phyloP scores from a whole-genome alignment of 176 grass and related monocot genomes.

The Paspalum vaginatum region DNA sequence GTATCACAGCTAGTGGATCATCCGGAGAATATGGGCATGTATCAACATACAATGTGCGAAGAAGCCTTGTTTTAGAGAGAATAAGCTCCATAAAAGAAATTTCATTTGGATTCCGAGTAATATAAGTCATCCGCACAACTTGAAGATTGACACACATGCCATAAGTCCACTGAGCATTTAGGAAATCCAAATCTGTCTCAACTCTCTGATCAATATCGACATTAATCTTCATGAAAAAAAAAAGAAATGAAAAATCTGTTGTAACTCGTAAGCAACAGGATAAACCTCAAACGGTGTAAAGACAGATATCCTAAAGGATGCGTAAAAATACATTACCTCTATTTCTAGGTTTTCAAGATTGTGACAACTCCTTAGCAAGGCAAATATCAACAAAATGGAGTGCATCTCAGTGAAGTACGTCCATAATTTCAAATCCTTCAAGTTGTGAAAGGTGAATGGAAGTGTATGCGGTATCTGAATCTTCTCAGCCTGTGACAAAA shows the following conservation, averaged over 20 bases:
- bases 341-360: constrained; percentile 30
- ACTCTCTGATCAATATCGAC: not conserved
- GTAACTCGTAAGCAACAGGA: not conserved
- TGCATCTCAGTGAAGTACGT: not conserved
- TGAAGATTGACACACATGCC: constrained; percentile 43
- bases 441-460: constrained; percentile 17
- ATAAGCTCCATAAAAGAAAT: not conserved
- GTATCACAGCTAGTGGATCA: not conserved
- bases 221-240: not conserved
- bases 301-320: not conserved
- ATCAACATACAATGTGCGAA: constrained; percentile 7
- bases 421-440: not conserved
- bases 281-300: not conserved
- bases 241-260: not conserved
- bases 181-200: not conserved
- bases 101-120: not conserved
- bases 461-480: not conserved
- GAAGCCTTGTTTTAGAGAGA: not conserved
- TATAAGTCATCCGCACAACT: not conserved
- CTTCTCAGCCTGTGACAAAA: not conserved
- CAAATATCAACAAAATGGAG: constrained; percentile 20
- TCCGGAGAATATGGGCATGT: not conserved
- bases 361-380: constrained; percentile 18
- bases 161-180: constrained; percentile 25
- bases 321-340: constrained; percentile 18